A percentile compares a stretch with the other conserved stretches of the same genome.
Evolutionary conservation across 2,329 filamentous ascomycete genomes (phyloP).

Genomic region (Talaromyces albobiverticillius): DNA sequence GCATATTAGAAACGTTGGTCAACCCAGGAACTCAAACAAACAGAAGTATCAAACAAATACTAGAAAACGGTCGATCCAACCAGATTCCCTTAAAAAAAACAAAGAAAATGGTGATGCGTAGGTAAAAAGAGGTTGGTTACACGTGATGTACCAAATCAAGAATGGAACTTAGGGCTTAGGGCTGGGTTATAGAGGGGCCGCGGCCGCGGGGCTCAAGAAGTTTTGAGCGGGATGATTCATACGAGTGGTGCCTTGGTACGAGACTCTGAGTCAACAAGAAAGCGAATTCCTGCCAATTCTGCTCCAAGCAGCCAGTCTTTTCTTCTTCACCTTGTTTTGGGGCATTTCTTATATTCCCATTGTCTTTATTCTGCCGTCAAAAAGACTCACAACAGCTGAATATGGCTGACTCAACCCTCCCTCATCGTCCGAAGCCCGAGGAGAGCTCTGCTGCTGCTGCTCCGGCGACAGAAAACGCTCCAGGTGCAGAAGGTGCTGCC

Average conservation of each 20-base stretch:
- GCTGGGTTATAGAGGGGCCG: conserved; percentile 16
- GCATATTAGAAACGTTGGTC: no score
- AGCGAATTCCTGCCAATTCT: no score
- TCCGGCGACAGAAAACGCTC: conserved; percentile 13
- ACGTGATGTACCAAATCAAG: conserved; percentile 10
- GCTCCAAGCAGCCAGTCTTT: background rate
- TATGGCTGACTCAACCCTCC: conserved; percentile 40
- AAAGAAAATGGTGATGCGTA: no score
- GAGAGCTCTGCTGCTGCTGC: conserved; percentile 25
- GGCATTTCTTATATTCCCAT: background rate
- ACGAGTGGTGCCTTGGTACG: no score
- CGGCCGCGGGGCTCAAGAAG: conserved; percentile 14
- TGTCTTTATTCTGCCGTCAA: background rate
- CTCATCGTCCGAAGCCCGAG: conserved; percentile 39
- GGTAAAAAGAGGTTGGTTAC: no score
- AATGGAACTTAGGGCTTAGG: conserved; percentile 15
- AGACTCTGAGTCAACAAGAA: no score
- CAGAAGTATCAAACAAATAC: no score
- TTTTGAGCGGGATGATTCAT: conserved; percentile 13
- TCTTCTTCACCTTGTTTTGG: background rate
- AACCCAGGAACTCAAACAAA: no score
- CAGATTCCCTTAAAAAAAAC: conserved; percentile 13
- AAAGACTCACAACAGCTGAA: background rate
- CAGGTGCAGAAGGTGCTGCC: conserved; percentile 40
- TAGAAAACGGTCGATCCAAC: no score